Evolutionary conservation across 2,329 filamentous ascomycete species (phyloP).

Genomic region (Aschersonia sp.): DNA sequence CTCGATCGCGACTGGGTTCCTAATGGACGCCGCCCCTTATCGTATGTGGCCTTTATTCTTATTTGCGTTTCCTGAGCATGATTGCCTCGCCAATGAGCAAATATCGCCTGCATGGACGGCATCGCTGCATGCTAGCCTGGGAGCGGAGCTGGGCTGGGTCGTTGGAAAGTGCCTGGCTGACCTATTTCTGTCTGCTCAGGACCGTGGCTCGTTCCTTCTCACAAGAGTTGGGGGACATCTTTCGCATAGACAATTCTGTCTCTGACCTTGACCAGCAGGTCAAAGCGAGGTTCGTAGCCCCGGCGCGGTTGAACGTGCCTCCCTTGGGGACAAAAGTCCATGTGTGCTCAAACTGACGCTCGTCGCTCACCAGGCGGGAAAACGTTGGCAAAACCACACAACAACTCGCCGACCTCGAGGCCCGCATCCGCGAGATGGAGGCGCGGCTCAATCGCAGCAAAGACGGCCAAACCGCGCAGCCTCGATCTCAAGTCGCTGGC

Average conservation of each 20-base stretch:
- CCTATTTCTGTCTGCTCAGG: constrained; percentile 28
- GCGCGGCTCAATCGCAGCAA: constrained; percentile 44
- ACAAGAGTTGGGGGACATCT: constrained; percentile 72
- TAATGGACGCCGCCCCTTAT: constrained; percentile 64
- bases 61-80: background rate
- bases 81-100: too few species aligned
- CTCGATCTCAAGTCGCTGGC: constrained; percentile 5
- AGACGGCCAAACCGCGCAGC: constrained; percentile 8
- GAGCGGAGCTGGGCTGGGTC: too few species aligned
- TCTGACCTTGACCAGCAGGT: constrained; percentile 62
- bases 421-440: constrained; percentile 73
- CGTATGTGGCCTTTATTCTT: constrained; percentile 40
- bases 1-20: constrained; percentile 71
- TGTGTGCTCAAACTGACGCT: too few species aligned
- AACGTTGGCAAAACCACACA: constrained; percentile 60
- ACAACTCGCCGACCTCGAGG: constrained; percentile 78
- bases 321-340: background rate
- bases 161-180: too few species aligned
- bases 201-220: constrained; percentile 83
- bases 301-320: background rate
- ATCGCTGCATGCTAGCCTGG: too few species aligned
- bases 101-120: too few species aligned
- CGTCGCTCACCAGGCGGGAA: constrained; percentile 2
- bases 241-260: constrained; percentile 70
- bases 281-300: constrained; percentile 58